Evolutionary conservation across 106 monocot species (phyloP), one percentile per base, ranked within the genome.

Genomic region (Alisma plantagoaquatica): DNA sequence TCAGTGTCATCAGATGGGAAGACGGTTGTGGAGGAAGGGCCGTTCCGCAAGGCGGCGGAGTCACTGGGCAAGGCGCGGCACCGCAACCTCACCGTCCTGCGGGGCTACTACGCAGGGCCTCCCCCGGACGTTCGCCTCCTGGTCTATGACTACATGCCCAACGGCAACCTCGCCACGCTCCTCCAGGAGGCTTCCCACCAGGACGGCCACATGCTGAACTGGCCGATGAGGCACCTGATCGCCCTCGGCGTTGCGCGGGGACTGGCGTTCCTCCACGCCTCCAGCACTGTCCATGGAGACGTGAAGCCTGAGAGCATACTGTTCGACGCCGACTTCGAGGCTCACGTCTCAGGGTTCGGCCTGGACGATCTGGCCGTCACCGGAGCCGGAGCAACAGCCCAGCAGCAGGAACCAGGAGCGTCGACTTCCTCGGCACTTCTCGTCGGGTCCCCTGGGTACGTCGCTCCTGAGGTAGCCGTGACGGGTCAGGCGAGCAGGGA

Each of bases 61-160:
- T 56, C 81, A 3, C 65, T 96, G 9, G 88, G 94, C 33, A 80
- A 81, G 63, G 71, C 84, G 53, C 84, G 81, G 73, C 94, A 96
- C 65, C 69, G 94, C 10, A 96, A 96, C 50, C 65, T 96, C 21
- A 96, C 94, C 0, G 94, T 96, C 15, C 77, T 96, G 15, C 71
- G 94, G 0, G 94, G 94, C 1, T 96, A 96, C 58, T 96, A 96
- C 47, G 94, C 94, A 4, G 94, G 94, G 0, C 94, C 94, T 2
- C 94, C 94, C 2, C 94, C 94, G 14, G 94, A 88, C 46, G 88
- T 88, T 15, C 66, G 94, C 0, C 60, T 96, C 44, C 62, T 96
- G 54, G 73, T 96, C 48, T 94, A 87, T 42, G 93, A 94, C 72
- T 94, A 94, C 93, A 94, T 94, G 93, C 93, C 93, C 27, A 94